Percentiles rank a stretch among this genome's conserved stretches.
Conservation (phyloP, 805 yeast genomes). For the Babjeviella inositovora region DNA sequence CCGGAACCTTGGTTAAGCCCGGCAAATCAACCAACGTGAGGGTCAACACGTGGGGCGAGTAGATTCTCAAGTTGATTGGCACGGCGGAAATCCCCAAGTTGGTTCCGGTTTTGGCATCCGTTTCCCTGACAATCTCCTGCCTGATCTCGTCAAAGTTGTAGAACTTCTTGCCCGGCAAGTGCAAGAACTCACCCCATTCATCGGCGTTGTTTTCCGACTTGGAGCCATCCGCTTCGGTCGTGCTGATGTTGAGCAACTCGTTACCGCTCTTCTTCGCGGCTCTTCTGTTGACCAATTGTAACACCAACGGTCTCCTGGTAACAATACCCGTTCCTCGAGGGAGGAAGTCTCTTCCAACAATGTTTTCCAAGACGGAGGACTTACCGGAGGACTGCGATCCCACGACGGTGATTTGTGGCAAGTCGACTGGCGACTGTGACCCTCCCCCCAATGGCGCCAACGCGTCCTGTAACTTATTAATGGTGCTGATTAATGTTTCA, state of each 20-base stretch:
- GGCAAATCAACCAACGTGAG: conserved; percentile 93
- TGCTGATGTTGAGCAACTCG: conserved; percentile 26
- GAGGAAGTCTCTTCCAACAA: conserved; percentile 80
- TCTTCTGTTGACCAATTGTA: conserved; percentile 66
- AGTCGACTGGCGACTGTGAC: conserved; percentile 74
- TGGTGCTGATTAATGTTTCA: conserved; percentile 65
- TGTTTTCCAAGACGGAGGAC: conserved; percentile 79
- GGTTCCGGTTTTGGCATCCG: conserved; percentile 68
- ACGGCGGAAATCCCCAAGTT: conserved; percentile 81
- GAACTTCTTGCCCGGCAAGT: conserved; percentile 77
- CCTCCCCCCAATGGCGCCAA: conserved; percentile 91
- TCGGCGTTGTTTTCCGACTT: conserved; percentile 54
- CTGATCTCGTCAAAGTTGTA: conserved; percentile 82
- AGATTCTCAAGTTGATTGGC: conserved; percentile 87
- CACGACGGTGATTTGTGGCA: conserved; percentile 91
- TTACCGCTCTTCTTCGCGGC: conserved; percentile 10
- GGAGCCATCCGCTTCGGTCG: conserved; percentile 25
- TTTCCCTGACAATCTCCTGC: conserved; percentile 81
- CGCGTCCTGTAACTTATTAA: conserved; percentile 90
- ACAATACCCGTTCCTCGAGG: conserved; percentile 92
- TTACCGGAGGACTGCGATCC: conserved; percentile 88
- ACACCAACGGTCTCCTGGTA: conserved; percentile 73
- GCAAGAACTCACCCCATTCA: conserved; percentile 98
- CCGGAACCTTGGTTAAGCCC: conserved; percentile 95
- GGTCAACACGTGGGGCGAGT: conserved; percentile 86